Base-by-base conservation (phyloP, 148 eudicot species). In the Rhododendron kiyosumense region DNA sequence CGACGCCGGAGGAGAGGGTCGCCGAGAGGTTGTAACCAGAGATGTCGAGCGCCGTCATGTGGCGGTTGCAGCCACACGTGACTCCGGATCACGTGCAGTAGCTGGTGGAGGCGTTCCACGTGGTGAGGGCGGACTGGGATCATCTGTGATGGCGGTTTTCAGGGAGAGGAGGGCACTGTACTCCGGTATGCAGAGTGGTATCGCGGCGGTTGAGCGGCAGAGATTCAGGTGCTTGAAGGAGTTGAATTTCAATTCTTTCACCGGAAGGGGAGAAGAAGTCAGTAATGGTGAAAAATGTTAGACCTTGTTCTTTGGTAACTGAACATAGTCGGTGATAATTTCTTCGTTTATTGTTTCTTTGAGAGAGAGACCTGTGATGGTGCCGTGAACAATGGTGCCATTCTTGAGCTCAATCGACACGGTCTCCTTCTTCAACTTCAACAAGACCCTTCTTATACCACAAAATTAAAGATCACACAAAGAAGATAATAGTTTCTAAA, bases 341-440 rank as follows among this genome's bases (percentile, higher is more conserved):
- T 41, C 43, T 41, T 41, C 43, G 43, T 41, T 41, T 41, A 41
- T 41, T 41, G 43, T 41, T 41, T 41, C 43, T 41, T 41, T 11
- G 59, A 61, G 77, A 71, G 80, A 26, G 32, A 30, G 77, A 93
- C 95, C 95, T 89, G 92, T 93, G 80, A 94, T 94, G 80, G 97
- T 94, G 61, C 94, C 96, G 51, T 94, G 95, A 88, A 94, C 95
- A 76, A 94, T 89, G 78, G 97, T 93, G 30, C 95, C 97, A 18
- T 94, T 94, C 87, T 94, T 94, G 85, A 94, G 97, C 87, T 94
- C 97, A 54, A 94, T 93, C 51, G 94, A 93, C 67, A 94, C 94
- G 15, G 94, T 93, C 85, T 94, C 97, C 69, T 94, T 94, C 91
- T 94, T 94, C 89, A 94, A 87, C 87, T 94, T 94, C 97, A 94